These are phyloP conservation scores for Colletotrichum spaethianum DNA, from an alignment of 2,329 filamentous ascomycete species.

Conservation along the genomic window DNA sequence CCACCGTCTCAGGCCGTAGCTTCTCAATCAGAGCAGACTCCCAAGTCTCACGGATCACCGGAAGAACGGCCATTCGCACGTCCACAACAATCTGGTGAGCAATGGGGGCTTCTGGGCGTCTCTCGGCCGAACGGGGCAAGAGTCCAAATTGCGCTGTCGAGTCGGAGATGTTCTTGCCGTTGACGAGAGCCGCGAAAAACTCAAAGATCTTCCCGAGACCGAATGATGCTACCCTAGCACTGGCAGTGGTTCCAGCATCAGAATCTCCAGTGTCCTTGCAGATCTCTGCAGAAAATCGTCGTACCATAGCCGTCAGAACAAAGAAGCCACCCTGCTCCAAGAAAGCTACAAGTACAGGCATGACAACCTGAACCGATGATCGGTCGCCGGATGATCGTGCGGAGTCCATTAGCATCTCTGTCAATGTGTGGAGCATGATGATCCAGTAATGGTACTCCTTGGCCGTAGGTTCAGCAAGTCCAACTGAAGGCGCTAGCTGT, in stretches of 20 bases:
- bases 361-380: slow-evolving; percentile 70
- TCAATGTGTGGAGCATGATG: slow-evolving; percentile 82
- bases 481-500: slow-evolving; percentile 70
- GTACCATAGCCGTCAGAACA: slow-evolving; percentile 79
- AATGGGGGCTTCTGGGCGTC: slow-evolving; percentile 57
- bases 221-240: slow-evolving; percentile 49
- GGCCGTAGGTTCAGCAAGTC: slow-evolving; percentile 62
- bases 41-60: slow-evolving; percentile 85
- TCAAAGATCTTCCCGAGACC: slow-evolving; percentile 87
- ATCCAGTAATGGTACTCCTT: slow-evolving; percentile 87
- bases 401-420: slow-evolving; percentile 82
- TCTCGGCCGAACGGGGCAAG: slow-evolving; percentile 55
- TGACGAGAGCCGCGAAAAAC: slow-evolving; percentile 83
- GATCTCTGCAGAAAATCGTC: slow-evolving; percentile 75
- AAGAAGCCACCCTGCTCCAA: slow-evolving; percentile 84
- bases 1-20: slow-evolving; percentile 81
- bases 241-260: slow-evolving; percentile 36
- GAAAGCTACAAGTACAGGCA: slow-evolving; percentile 88
- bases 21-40: slow-evolving; percentile 87
- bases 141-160: slow-evolving; percentile 72
- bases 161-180: slow-evolving; percentile 85
- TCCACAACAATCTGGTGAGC: slow-evolving; percentile 88
- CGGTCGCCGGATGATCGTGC: slow-evolving; percentile 63
- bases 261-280: slow-evolving; percentile 50
- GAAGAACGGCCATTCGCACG: slow-evolving; percentile 83